A percentile compares a stretch with the other conserved stretches of the same genome.
Evolutionary conservation across 192 early-diverging fungal species (phyloP).

Genomic region (Gigaspora rosea): DNA sequence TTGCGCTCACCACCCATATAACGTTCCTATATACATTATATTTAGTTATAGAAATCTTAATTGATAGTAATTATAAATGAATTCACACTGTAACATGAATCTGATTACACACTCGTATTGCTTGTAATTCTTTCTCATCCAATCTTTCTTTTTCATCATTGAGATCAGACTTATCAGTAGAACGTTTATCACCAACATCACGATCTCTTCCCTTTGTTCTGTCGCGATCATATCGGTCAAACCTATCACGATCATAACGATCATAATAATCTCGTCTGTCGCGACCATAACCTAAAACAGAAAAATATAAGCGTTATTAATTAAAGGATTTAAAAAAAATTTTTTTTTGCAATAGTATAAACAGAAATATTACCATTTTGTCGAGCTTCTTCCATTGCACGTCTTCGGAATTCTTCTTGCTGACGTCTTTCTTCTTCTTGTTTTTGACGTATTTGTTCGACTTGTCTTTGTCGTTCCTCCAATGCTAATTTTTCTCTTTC

Average conservation of each 20-base stretch:
- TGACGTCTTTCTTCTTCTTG: conserved; percentile 68
- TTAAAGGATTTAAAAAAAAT: neutral
- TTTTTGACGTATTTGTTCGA: conserved; percentile 63
- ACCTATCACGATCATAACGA: conserved; percentile 40
- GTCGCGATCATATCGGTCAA: conserved; percentile 33
- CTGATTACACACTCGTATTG: conserved; percentile 2
- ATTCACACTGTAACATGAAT: neutral
- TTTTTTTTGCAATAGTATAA: neutral
- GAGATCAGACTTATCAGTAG: neutral
- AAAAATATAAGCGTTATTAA: neutral
- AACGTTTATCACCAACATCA: neutral
- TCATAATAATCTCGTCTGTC: conserved; percentile 33
- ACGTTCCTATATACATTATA: conserved; percentile 52
- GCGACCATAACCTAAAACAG: conserved; percentile 11
- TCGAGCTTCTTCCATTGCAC: conserved; percentile 49
- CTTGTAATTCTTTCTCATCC: conserved; percentile 29
- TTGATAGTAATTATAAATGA: neutral
- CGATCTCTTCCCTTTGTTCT: conserved; percentile 17
- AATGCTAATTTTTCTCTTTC: conserved; percentile 86
- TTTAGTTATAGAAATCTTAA: neutral
- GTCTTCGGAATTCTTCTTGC: conserved; percentile 55
- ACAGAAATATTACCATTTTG: conserved; percentile 34
- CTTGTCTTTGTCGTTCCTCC: conserved; percentile 78
- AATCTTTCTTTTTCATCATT: neutral
- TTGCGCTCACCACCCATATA: conserved; percentile 84